These are phyloP conservation scores for Mytilinidion resinicola DNA, from an alignment of 495 filamentous ascomycete genomes.

Conservation along the genomic window DNA sequence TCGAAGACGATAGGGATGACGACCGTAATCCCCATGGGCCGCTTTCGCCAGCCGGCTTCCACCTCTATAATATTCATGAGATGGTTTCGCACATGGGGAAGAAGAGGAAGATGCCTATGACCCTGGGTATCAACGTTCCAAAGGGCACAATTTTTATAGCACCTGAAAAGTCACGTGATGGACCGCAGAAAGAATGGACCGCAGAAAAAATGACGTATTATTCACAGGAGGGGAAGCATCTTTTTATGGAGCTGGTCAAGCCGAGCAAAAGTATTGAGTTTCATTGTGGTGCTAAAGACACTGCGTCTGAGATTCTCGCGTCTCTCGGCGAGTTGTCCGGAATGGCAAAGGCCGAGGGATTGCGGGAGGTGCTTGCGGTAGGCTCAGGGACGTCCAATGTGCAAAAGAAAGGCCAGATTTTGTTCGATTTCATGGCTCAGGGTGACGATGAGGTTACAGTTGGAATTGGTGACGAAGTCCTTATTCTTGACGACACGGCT, in stretches of 20 bases:
- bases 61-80: constrained; percentile 93
- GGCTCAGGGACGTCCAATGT: constrained; percentile 54
- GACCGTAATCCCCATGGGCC: constrained; percentile 26
- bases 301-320: constrained; percentile 83
- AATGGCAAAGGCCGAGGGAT: constrained; percentile 70
- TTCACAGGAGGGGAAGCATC: constrained; percentile 94
- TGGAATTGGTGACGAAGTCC: constrained; percentile 78
- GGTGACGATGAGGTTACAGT: constrained; percentile 96
- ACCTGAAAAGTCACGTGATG: constrained; percentile 72
- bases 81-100: constrained; percentile 92
- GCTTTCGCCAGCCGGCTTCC: constrained; percentile 69
- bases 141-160: constrained; percentile 87
- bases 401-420: constrained; percentile 74
- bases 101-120: constrained; percentile 95
- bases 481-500: constrained; percentile 80
- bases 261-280: constrained; percentile 94
- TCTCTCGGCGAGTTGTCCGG: constrained; percentile 86
- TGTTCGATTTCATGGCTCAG: constrained; percentile 96
- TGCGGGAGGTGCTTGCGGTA: constrained; percentile 81
- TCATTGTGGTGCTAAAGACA: constrained; percentile 95
- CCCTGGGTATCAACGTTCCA: constrained; percentile 78
- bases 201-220: constrained; percentile 91
- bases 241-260: constrained; percentile 86
- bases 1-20: constrained; percentile 31
- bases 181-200: constrained; percentile 82